phyloP scores from a whole-genome alignment of 192 early-diverging fungal species.

The Chytriomyces confervae region DNA sequence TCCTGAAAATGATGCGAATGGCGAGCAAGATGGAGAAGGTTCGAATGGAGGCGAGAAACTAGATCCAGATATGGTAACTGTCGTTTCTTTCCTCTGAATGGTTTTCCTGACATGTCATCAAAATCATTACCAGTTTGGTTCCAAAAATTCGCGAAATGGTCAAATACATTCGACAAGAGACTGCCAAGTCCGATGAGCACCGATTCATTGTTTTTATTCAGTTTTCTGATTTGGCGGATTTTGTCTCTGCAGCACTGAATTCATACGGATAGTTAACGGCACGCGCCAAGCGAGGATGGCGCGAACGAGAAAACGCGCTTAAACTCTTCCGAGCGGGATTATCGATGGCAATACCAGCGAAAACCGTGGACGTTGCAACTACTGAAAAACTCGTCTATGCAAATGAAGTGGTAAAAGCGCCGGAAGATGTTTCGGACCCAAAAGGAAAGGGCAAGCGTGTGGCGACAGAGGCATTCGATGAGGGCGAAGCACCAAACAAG shows the following conservation, averaged over 20 bases:
- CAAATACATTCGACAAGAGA: constrained; percentile 1
- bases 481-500: background rate
- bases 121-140: constrained; percentile 13
- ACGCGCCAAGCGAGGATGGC: background rate
- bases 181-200: background rate
- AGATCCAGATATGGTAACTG: constrained; percentile 18
- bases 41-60: background rate
- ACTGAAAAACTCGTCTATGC: background rate
- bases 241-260: constrained; percentile 15
- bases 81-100: background rate
- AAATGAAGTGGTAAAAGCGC: no score
- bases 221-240: constrained; percentile 17
- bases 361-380: no score
- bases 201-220: constrained; percentile 30
- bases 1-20: background rate
- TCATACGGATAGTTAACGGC: constrained; percentile 10
- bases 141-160: constrained; percentile 30
- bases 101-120: background rate
- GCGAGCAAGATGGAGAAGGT: background rate
- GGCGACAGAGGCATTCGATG: background rate
- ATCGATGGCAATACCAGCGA: background rate
- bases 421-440: background rate
- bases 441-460: constrained; percentile 8
- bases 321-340: constrained; percentile 10
- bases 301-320: constrained; percentile 12